These are phyloP conservation scores for Xylariomycetidae sp. DNA, from an alignment of 2,329 filamentous ascomycete genomes.

Conservation along the genomic window DNA sequence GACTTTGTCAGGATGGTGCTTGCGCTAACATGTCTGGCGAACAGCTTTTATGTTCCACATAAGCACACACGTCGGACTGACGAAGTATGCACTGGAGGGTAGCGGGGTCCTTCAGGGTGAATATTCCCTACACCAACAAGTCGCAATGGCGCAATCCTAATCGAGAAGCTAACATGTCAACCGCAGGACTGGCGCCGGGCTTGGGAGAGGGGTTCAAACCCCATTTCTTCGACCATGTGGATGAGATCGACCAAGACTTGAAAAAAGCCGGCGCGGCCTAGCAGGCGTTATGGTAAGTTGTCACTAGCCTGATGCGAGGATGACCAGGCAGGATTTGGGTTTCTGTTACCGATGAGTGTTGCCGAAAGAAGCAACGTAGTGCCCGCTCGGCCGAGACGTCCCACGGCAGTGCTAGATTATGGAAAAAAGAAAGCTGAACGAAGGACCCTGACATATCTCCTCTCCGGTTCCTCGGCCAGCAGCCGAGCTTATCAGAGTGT, in stretches of 20 bases:
- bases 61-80: slow-evolving; percentile 19
- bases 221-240: slow-evolving; percentile 13
- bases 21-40: slow-evolving; percentile 1
- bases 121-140: not conserved
- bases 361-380: too few relatives aligned
- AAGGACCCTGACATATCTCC: too few relatives aligned
- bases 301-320: too few relatives aligned
- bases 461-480: too few relatives aligned
- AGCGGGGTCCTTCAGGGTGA: slow-evolving; percentile 6
- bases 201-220: slow-evolving; percentile 16
- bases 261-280: slow-evolving; percentile 1
- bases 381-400: too few relatives aligned
- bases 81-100: slow-evolving; percentile 16
- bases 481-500: too few relatives aligned
- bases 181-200: slow-evolving; percentile 11
- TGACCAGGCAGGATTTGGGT: too few relatives aligned
- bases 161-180: not conserved
- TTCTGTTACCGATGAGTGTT: too few relatives aligned
- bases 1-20: too few relatives aligned
- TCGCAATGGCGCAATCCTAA: not conserved
- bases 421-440: too few relatives aligned
- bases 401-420: too few relatives aligned
- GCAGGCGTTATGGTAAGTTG: too few relatives aligned
- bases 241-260: slow-evolving; percentile 14
- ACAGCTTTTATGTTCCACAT: slow-evolving; percentile 23